phyloP scores from a whole-genome alignment of 2,329 filamentous ascomycete species.

The Tricladium varicosporioides region DNA sequence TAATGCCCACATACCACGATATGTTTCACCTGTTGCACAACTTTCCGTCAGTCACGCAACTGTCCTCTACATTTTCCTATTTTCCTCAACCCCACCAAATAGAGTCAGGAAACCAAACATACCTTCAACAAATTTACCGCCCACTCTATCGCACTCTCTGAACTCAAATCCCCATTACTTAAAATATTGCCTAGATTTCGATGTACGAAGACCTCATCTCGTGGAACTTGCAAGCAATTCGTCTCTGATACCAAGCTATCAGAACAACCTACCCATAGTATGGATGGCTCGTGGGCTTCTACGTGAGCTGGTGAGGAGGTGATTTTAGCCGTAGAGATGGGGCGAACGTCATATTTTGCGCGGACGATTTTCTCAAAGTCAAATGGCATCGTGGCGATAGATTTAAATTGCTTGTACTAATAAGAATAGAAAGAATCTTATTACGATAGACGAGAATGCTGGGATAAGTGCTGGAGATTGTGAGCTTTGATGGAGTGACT shows the following conservation, averaged over 20 bases:
- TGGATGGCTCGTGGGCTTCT: constrained; percentile 39
- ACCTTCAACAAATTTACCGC: constrained; percentile 61
- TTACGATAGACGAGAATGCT: too few relatives aligned
- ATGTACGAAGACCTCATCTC: constrained; percentile 68
- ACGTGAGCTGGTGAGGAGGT: not conserved
- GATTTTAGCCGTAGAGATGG: too few relatives aligned
- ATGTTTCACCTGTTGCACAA: constrained; percentile 44
- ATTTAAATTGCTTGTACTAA: too few relatives aligned
- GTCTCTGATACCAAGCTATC: constrained; percentile 67
- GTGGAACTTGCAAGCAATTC: constrained; percentile 56
- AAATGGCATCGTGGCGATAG: too few relatives aligned
- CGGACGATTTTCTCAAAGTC: too few relatives aligned
- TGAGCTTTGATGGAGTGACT: too few relatives aligned
- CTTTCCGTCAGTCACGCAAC: not conserved
- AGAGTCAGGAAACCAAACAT: not conserved
- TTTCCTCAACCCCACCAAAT: not conserved
- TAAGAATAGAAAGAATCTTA: too few relatives aligned
- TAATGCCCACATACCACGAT: constrained; percentile 55
- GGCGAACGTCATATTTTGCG: too few relatives aligned
- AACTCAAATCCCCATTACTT: constrained; percentile 57
- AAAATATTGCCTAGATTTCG: constrained; percentile 69
- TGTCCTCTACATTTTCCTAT: not conserved
- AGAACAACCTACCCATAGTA: constrained; percentile 68
- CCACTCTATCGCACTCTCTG: constrained; percentile 61
- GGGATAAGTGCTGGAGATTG: too few relatives aligned